Base-by-base conservation (phyloP, 140 eudicot species). In the Stevia rebaudiana region DNA sequence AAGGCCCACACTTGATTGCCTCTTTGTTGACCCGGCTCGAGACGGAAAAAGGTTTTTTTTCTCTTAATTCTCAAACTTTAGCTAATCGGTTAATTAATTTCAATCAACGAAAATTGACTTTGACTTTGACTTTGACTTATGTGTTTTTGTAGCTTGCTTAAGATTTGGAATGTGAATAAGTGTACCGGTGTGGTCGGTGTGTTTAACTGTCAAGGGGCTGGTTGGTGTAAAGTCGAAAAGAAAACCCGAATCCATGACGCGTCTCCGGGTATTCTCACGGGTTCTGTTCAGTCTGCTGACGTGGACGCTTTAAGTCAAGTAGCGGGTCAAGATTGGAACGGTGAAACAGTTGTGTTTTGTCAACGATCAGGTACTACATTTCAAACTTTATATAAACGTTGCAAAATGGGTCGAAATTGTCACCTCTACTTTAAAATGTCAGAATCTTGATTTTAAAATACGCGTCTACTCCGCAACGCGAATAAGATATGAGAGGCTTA, bases 151-250 rank as follows among this genome's bases (percentile, higher is more conserved):
- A 91, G 98, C 76, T 79, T 91, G 78, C 86, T 91, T 25, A 91
- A 91, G 51, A 79, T 91, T 6, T 91, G 98, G 98, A 91, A 91
- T 63, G 64, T 81, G 74, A 91, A 87, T 73, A 91, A 91, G 72
- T 82, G 84, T 68, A 74, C 90, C 1, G 96, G 98, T 4, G 86
- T 91, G 69, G 91, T 87, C 44, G 98, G 98, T 65, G 87, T 81
- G 4, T 87, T 91, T 78, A 91, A 91, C 75, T 91, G 96, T 80
- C 98, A 87, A 30, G 98, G 98, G 21, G 98, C 98, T 0, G 98
- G 96, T 37, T 87, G 98, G 96, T 85, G 94, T 79, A 87, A 82
- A 80, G 40, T 79, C 1, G 78, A 67, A 7, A 87, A 91, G 80
- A 87, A 84, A 79, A 91, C 89, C 22, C 89, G 86, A 33, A 91